Percentiles rank a stretch among this genome's conserved stretches.
Conservation (phyloP, 2,329 filamentous ascomycete species). For the Grosmannia huntii region DNA sequence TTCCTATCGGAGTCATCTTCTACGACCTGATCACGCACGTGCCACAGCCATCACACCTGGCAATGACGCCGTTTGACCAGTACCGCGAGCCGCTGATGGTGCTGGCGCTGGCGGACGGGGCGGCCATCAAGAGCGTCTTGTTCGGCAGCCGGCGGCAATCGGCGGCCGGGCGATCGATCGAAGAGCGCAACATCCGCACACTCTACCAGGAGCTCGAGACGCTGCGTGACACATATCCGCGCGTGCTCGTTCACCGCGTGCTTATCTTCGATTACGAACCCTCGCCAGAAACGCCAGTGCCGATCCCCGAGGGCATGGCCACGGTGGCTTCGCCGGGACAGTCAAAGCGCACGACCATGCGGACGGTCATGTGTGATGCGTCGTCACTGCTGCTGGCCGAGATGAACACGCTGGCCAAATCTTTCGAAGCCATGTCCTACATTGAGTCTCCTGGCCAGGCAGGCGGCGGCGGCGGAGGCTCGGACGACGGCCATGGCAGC, state of each 20-base stretch:
- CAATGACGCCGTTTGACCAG: conserved; percentile 78
- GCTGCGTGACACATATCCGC: conserved; percentile 59
- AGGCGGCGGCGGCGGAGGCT: neutral
- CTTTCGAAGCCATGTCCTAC: conserved; percentile 57
- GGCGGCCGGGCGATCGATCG: conserved; percentile 34
- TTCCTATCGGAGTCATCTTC: conserved; percentile 72
- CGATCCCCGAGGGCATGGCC: conserved; percentile 54
- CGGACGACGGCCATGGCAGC: no score
- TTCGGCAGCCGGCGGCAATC: conserved; percentile 41
- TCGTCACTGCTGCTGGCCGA: conserved; percentile 62
- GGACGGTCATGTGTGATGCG: conserved; percentile 68
- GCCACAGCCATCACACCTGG: conserved; percentile 65
- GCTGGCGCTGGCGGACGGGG: conserved; percentile 73
- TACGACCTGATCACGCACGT: conserved; percentile 77
- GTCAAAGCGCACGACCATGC: conserved; percentile 67
- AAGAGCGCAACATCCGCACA: conserved; percentile 44
- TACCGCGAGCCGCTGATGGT: conserved; percentile 76
- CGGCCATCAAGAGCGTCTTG: conserved; percentile 45
- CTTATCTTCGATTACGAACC: conserved; percentile 64
- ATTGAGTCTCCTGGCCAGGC: conserved; percentile 61
- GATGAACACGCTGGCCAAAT: conserved; percentile 61
- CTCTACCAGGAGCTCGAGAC: conserved; percentile 57
- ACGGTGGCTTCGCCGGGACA: conserved; percentile 55
- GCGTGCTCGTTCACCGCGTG: conserved; percentile 64
- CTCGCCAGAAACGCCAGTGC: conserved; percentile 32